A percentile compares a stretch with the other conserved stretches of the same genome.
These are phyloP conservation scores for Litchi chinensis DNA, from an alignment of 345 rosid species.

Conservation along the genomic window DNA sequence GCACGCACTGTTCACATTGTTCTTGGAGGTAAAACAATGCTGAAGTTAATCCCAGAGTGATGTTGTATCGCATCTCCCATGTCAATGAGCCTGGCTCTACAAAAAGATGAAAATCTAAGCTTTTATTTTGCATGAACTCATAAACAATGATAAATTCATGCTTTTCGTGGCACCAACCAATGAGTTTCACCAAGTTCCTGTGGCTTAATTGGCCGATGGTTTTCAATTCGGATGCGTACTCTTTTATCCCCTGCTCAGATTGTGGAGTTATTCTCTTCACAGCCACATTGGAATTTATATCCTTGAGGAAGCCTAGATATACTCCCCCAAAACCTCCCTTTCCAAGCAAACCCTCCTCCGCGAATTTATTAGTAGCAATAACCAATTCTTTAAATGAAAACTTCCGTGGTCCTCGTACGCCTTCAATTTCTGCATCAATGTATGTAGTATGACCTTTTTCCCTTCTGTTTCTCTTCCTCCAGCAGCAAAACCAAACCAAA, in stretches of 20 bases:
- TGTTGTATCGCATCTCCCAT: slow-evolving; percentile 27
- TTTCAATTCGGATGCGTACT: slow-evolving; percentile 26
- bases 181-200: slow-evolving; percentile 45
- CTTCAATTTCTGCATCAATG: slow-evolving; percentile 1
- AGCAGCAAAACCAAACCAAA: neutral
- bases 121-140: slow-evolving; percentile 19
- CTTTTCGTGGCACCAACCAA: slow-evolving; percentile 57
- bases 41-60: slow-evolving; percentile 29
- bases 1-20: slow-evolving; percentile 26
- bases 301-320: slow-evolving; percentile 18
- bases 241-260: slow-evolving; percentile 31
- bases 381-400: slow-evolving; percentile 21
- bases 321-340: slow-evolving; percentile 35
- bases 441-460: neutral
- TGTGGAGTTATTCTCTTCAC: slow-evolving; percentile 25
- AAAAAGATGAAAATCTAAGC: slow-evolving; percentile 24
- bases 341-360: slow-evolving; percentile 18
- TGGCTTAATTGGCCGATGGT: slow-evolving; percentile 42
- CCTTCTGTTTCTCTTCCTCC: slow-evolving; percentile 11
- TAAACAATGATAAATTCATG: slow-evolving; percentile 44
- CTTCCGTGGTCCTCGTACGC: slow-evolving; percentile 20
- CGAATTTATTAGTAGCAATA: slow-evolving; percentile 19
- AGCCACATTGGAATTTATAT: neutral
- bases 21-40: slow-evolving; percentile 31
- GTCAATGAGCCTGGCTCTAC: slow-evolving; percentile 16